Percentiles rank a stretch among this genome's conserved stretches.
Conservation (phyloP, 2,329 filamentous ascomycete species). For the Phialophora tarda region DNA sequence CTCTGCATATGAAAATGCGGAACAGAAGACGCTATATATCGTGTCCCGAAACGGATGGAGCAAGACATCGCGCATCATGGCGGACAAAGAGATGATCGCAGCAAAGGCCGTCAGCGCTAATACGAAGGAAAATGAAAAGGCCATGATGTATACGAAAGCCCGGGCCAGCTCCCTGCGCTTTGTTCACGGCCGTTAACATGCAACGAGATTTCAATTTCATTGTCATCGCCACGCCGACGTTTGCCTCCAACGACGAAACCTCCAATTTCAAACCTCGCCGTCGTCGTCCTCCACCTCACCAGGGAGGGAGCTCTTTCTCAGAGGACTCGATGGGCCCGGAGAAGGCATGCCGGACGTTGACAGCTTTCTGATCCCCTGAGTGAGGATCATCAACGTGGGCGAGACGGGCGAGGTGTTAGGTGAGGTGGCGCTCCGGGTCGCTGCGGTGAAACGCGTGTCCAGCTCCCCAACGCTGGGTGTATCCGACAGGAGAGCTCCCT, state of each 20-base stretch:
- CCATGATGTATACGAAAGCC: not conserved
- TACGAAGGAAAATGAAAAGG: not conserved
- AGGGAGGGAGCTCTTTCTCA: slow-evolving; percentile 21
- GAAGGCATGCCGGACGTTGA: slow-evolving; percentile 8
- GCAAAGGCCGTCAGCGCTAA: not conserved
- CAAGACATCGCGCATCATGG: too few species aligned
- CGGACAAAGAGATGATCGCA: not conserved
- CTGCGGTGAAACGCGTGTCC: not conserved
- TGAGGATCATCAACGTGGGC: slow-evolving; percentile 10
- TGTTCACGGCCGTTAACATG: not conserved
- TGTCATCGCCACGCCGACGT: not conserved
- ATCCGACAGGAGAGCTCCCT: slow-evolving; percentile 23
- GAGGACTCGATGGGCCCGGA: slow-evolving; percentile 18
- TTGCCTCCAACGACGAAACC: not conserved
- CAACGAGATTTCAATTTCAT: not conserved
- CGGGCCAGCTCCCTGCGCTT: not conserved
- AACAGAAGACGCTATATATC: too few species aligned
- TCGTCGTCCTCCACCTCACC: not conserved
- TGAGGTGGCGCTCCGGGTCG: not conserved
- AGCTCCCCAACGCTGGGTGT: slow-evolving; percentile 12
- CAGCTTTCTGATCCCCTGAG: slow-evolving; percentile 6
- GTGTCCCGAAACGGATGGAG: too few species aligned
- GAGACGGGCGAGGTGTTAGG: not conserved
- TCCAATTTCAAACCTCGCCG: not conserved
- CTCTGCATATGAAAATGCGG: too few species aligned